A percentile compares a stretch with the other conserved stretches of the same genome.
Evolutionary conservation across 768 basidiomycete species (phyloP).

Genomic region (Leccinum sublutescens): DNA sequence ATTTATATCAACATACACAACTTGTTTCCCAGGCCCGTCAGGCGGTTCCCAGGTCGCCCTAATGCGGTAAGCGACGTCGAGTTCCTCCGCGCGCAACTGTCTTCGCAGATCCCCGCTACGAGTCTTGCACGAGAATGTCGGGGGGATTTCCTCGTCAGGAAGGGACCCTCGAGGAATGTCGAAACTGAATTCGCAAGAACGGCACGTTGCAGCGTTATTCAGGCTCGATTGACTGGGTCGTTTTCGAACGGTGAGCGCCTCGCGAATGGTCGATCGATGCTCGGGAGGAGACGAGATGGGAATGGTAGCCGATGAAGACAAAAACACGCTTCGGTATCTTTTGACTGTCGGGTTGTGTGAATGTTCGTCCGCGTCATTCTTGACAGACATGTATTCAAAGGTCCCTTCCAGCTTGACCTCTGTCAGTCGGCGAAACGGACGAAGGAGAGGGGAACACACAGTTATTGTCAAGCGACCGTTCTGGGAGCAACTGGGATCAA

Average conservation of each 20-base stretch:
- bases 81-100: constrained; percentile 32
- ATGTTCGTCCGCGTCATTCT: constrained; percentile 19
- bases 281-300: constrained; percentile 34
- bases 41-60: constrained; percentile 57
- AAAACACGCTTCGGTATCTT: constrained; percentile 46
- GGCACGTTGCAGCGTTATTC: constrained; percentile 25
- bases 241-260: constrained; percentile 42
- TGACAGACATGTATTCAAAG: constrained; percentile 45
- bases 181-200: constrained; percentile 50
- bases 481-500: constrained; percentile 51
- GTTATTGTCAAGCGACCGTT: constrained; percentile 58
- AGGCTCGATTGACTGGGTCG: constrained; percentile 45
- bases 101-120: constrained; percentile 28
- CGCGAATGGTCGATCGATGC: constrained; percentile 24
- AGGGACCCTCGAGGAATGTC: constrained; percentile 50
- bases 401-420: constrained; percentile 56
- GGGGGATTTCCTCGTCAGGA: constrained; percentile 59
- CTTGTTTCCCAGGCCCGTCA: constrained; percentile 41
- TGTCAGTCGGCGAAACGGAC: constrained; percentile 3
- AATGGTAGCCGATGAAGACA: constrained; percentile 45
- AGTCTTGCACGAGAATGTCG: constrained; percentile 48
- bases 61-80: constrained; percentile 54
- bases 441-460: constrained; percentile 33
- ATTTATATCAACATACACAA: constrained; percentile 43
- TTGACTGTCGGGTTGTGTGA: constrained; percentile 22